These are phyloP conservation scores for Verticillium albo-atrum DNA, from an alignment of 2,329 filamentous ascomycete genomes.

Conservation along the genomic window DNA sequence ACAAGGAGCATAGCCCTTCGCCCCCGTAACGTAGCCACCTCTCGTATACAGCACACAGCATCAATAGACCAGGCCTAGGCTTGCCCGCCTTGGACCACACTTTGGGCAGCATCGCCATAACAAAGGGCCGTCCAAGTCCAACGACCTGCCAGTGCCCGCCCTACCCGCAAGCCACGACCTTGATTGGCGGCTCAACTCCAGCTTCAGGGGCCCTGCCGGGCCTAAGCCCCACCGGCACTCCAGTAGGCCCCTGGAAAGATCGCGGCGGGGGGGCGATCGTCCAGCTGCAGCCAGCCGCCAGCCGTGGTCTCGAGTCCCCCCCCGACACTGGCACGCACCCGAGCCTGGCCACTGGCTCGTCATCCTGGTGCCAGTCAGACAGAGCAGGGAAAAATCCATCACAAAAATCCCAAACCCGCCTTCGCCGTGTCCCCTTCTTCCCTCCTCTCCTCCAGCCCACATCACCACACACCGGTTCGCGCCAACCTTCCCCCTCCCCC, in stretches of 20 bases:
- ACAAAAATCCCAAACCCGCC: slow-evolving; percentile 2
- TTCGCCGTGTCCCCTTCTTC: slow-evolving; percentile 9
- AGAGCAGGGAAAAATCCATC: not conserved
- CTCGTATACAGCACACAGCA: too few relatives aligned
- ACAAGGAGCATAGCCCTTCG: too few relatives aligned
- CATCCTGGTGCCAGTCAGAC: not conserved
- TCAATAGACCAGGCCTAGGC: too few relatives aligned
- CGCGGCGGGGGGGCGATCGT: not conserved
- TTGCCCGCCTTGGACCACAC: not conserved
- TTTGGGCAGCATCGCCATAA: not conserved
- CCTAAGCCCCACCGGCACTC: not conserved
- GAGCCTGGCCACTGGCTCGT: not conserved
- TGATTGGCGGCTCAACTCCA: not conserved
- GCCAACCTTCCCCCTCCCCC: slow-evolving; percentile 26
- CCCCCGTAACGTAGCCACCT: too few relatives aligned
- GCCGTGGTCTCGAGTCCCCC: not conserved
- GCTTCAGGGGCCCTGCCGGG: slow-evolving; percentile 1
- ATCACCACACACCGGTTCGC: slow-evolving; percentile 34
- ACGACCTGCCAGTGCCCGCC: not conserved
- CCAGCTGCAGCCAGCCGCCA: not conserved
- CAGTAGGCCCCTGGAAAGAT: not conserved
- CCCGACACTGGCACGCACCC: too few relatives aligned
- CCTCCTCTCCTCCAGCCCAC: slow-evolving; percentile 13
- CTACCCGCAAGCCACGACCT: not conserved
- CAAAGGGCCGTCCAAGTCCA: too few relatives aligned